Evolutionary conservation across 1,284 basidiomycete species (phyloP), one percentile per base, ranked within the genome.

Genomic region (Ceratorhiza oryzae-sativae): DNA sequence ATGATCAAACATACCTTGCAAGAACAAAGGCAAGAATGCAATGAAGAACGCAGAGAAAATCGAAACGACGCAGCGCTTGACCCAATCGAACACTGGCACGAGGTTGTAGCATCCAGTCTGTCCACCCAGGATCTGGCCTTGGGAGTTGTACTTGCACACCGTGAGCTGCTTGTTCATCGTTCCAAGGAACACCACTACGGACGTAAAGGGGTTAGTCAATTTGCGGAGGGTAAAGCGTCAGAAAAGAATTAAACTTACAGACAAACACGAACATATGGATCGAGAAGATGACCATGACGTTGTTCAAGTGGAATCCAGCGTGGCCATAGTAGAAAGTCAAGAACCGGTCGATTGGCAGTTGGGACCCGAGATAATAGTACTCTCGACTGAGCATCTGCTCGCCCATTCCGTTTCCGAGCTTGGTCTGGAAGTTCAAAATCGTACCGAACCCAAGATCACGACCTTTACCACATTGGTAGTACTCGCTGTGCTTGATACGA

Each of bases 221-320:
- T 34, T 18, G 2, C 39, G 34, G 25, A 74, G 36, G 62, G 76
- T n/a, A 13, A 34, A 63, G 56, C 23, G 25, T n/a, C n/a, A 27
- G 25, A 10, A 42, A 51, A 23, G 48, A 39, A 62, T 9, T 70
- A 49, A 4, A 86, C 91, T 78, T 78, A 93, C 91, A 85, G 13
- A 90, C 91, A 49, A 95, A 82, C 79, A 97, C 87, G 86, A 98
- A 97, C 72, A 95, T 83, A 81, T 97, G 95, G 53, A 98, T 93
- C 62, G 95, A 95, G 76, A 95, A 82, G 78, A 98, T 97, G 80
- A 98, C 92, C 79, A 99, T 86, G 86, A 99, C 98, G 81, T 99
- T 99, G 87, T 99, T 98, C 84, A 99, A 96, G 80, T 98, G 96
- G 91, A 99, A 99, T 75, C 97, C 97, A 62, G 97, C 97, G 83